Conservation (phyloP, 2,329 filamentous ascomycete genomes). For the Claviceps sp. region DNA sequence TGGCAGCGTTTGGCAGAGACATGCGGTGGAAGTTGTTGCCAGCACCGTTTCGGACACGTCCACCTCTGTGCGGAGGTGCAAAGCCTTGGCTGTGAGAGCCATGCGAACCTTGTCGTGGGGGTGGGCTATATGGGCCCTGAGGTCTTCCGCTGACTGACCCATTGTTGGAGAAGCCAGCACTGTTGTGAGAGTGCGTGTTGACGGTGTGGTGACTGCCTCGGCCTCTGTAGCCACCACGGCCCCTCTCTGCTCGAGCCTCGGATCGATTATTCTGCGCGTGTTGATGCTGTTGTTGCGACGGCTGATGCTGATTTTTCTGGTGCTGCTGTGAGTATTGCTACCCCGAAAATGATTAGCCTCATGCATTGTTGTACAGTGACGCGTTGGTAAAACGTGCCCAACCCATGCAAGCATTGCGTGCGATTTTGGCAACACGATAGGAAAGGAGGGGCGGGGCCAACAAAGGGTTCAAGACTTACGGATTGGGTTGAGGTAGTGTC, state of each 20-base stretch:
- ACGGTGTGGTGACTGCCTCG: constrained; percentile 30
- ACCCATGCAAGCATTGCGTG: not conserved
- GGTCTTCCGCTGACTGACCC: constrained; percentile 20
- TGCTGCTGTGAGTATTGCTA: not conserved
- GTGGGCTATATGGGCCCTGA: constrained; percentile 30
- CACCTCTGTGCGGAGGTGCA: constrained; percentile 21
- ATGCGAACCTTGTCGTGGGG: constrained; percentile 27
- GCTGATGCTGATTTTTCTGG: not conserved
- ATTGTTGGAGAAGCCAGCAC: constrained; percentile 20
- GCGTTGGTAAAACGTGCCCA: not conserved
- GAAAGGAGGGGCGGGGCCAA: not conserved
- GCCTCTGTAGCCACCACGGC: constrained; percentile 31
- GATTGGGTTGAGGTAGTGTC: constrained; percentile 19
- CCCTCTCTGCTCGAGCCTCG: constrained; percentile 27
- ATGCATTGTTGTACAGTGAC: not conserved
- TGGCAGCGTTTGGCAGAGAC: constrained; percentile 24
- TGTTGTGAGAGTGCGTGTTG: constrained; percentile 20
- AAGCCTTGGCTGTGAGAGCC: constrained; percentile 22
- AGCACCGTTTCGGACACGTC: constrained; percentile 20
- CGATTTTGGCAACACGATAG: not conserved
- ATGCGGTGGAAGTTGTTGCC: constrained; percentile 24
- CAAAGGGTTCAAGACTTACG: constrained; percentile 22
- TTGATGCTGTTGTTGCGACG: not conserved
- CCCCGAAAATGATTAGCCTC: not conserved
- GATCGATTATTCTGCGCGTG: constrained; percentile 16